Conservation (phyloP, 495 filamentous ascomycete species). For the Xylaria intraflava region DNA sequence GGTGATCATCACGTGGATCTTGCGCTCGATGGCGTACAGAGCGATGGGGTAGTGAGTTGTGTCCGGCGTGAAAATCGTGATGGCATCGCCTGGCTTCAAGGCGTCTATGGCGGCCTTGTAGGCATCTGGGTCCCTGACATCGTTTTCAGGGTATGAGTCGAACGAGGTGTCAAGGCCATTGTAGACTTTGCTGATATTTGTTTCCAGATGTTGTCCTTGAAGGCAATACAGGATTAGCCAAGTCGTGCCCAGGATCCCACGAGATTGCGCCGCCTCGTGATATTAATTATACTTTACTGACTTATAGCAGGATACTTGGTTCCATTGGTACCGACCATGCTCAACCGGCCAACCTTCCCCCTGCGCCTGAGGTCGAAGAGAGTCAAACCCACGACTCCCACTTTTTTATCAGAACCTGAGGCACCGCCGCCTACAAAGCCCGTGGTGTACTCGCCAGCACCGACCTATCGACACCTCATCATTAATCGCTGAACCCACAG, state of each 20-base stretch:
- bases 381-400: conserved; percentile 84
- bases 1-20: conserved; percentile 86
- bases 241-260: background rate
- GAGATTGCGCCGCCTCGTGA: background rate
- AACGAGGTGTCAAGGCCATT: conserved; percentile 82
- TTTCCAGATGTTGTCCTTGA: conserved; percentile 72
- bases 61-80: conserved; percentile 96
- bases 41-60: conserved; percentile 93
- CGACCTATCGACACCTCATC: conserved; percentile 46
- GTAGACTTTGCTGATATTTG: conserved; percentile 83
- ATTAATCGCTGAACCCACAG: conserved; percentile 21
- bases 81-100: conserved; percentile 73
- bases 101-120: conserved; percentile 89
- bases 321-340: conserved; percentile 87
- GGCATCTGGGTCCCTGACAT: conserved; percentile 63
- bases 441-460: conserved; percentile 94
- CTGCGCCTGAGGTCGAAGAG: conserved; percentile 84
- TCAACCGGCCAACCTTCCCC: conserved; percentile 77
- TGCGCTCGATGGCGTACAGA: conserved; percentile 80
- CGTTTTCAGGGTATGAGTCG: conserved; percentile 69
- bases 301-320: conserved; percentile 86
- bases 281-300: conserved; percentile 32
- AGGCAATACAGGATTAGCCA: background rate
- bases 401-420: conserved; percentile 82
- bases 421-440: conserved; percentile 74